phyloP scores from a whole-genome alignment of 495 filamentous ascomycete species.

The Xylaria grammica region DNA sequence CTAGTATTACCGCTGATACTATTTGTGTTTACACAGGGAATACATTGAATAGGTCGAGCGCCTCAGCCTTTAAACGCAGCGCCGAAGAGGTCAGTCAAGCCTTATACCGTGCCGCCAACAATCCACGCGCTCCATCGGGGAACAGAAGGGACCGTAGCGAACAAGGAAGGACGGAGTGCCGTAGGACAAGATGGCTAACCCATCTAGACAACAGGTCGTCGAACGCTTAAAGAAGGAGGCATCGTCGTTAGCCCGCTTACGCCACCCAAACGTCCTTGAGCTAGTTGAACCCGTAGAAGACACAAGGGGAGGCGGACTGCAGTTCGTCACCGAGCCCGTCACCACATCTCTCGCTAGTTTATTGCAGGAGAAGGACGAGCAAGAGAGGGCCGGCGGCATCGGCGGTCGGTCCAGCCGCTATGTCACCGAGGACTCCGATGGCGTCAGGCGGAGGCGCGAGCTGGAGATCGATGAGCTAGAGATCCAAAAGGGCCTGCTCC shows the following conservation, averaged over 20 bases:
- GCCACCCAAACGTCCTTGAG: slow-evolving; percentile 91
- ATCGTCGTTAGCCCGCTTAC: slow-evolving; percentile 78
- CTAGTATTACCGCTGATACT: slow-evolving; percentile 6
- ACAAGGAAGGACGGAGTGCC: neutral
- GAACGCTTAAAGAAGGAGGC: slow-evolving; percentile 92
- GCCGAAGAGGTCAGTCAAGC: slow-evolving; percentile 70
- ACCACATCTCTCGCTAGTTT: slow-evolving; percentile 85
- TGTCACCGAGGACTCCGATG: slow-evolving; percentile 81
- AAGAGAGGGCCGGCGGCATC: slow-evolving; percentile 70
- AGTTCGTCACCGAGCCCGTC: slow-evolving; percentile 93
- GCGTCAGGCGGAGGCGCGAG: slow-evolving; percentile 74
- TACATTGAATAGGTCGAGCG: slow-evolving; percentile 57
- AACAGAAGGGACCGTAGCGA: neutral
- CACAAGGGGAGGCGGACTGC: slow-evolving; percentile 84
- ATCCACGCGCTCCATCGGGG: neutral
- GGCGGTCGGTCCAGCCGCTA: slow-evolving; percentile 76
- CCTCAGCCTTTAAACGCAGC: slow-evolving; percentile 71
- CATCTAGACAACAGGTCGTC: slow-evolving; percentile 54
- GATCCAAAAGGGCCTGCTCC: slow-evolving; percentile 93
- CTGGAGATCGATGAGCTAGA: slow-evolving; percentile 96
- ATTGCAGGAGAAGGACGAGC: slow-evolving; percentile 87
- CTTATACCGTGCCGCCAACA: neutral
- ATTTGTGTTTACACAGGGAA: slow-evolving; percentile 42
- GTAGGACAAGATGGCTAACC: slow-evolving; percentile 2
- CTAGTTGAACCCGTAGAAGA: slow-evolving; percentile 96